These are phyloP conservation scores for Scheffersomyces cryptocercus DNA, from an alignment of 1,139 yeast genomes.

Conservation along the genomic window DNA sequence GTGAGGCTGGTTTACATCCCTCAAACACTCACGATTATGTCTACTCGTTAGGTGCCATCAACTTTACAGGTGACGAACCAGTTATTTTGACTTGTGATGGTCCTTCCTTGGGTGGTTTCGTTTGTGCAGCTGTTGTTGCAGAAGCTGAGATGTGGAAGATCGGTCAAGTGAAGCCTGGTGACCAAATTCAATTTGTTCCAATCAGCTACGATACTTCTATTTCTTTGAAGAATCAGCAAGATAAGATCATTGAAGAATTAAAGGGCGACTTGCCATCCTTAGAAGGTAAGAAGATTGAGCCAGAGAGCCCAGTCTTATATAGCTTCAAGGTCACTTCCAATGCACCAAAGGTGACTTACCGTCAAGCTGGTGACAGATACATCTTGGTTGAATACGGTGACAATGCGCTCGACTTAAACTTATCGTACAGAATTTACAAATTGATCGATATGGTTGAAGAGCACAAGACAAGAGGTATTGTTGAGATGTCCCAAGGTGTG, in stretches of 20 bases:
- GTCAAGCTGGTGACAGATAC: constrained; percentile 97
- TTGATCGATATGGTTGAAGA: constrained; percentile 71
- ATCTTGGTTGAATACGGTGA: constrained; percentile 91
- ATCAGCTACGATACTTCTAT: constrained; percentile 69
- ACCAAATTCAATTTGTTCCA: constrained; percentile 76
- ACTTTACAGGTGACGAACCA: constrained; percentile 98
- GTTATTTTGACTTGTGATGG: constrained; percentile 97
- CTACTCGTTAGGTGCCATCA: constrained; percentile 92
- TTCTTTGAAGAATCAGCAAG: constrained; percentile 60
- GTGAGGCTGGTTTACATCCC: constrained; percentile 97
- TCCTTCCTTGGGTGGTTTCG: constrained; percentile 96
- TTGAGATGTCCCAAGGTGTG: constrained; percentile 97
- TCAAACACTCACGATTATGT: constrained; percentile 97
- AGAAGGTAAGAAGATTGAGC: constrained; percentile 30
- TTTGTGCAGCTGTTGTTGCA: constrained; percentile 92
- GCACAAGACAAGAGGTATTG: constrained; percentile 71
- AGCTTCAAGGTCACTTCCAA: constrained; percentile 45
- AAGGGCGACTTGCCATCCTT: constrained; percentile 43
- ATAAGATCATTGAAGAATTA: constrained; percentile 48
- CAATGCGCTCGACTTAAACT: constrained; percentile 78
- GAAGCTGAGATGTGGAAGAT: constrained; percentile 98
- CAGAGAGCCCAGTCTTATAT: constrained; percentile 65
- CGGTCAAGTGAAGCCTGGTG: constrained; percentile 97
- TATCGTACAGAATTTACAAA: constrained; percentile 81
- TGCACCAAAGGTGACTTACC: constrained; percentile 75